Evolutionary conservation across 2,329 filamentous ascomycete species (phyloP).

Genomic region (Xylariaceae sp.): DNA sequence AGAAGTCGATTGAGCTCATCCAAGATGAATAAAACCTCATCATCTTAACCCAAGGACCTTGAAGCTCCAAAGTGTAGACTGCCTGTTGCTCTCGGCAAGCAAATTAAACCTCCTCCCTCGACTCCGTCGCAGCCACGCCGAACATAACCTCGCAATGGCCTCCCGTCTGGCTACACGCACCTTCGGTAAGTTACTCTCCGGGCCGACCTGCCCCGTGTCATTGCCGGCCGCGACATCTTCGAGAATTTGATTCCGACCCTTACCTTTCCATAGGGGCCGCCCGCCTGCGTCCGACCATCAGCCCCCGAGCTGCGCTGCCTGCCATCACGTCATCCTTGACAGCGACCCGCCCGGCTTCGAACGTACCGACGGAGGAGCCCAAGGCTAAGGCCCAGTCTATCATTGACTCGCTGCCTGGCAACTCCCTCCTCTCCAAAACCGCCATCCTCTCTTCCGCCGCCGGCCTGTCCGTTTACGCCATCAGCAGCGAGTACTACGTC

Average conservation of each 20-base stretch:
- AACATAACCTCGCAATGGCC: conserved; percentile 76
- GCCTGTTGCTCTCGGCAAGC: conserved; percentile 32
- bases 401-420: conserved; percentile 87
- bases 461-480: conserved; percentile 85
- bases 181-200: conserved; percentile 65
- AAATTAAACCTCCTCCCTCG: conserved; percentile 35
- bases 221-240: too few relatives aligned
- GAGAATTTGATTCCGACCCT: conserved; percentile 21
- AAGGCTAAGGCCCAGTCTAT: conserved; percentile 97
- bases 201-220: too few relatives aligned
- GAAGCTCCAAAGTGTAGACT: conserved; percentile 19
- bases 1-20: conserved; percentile 16
- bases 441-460: conserved; percentile 92
- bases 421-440: conserved; percentile 88
- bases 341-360: conserved; percentile 64
- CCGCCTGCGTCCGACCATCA: conserved; percentile 77
- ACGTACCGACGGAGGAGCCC: conserved; percentile 78
- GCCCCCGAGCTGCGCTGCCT: conserved; percentile 43
- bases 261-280: conserved; percentile 63
- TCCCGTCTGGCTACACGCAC: conserved; percentile 94
- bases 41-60: conserved; percentile 18
- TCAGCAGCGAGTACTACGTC: conserved; percentile 99
- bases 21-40: conserved; percentile 34
- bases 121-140: conserved; percentile 40
- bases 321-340: conserved; percentile 49